Evolutionary conservation across 2,329 filamentous ascomycete genomes (phyloP).

Genomic region (Stagonosporopsis rhizophila): DNA sequence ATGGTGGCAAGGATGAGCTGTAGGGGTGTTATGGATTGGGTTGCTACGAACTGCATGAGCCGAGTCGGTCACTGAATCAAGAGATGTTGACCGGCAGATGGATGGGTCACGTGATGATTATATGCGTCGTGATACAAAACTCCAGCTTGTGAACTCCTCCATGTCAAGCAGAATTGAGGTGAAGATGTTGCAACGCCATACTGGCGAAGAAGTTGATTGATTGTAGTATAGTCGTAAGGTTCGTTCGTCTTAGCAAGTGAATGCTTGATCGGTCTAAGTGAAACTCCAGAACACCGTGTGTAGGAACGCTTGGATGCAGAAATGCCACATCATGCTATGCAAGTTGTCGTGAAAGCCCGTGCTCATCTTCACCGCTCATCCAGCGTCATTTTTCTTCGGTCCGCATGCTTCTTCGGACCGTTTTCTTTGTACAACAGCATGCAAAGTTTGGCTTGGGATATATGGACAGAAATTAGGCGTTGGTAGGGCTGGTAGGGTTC

Average conservation of each 20-base stretch:
- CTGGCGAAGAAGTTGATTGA: not conserved
- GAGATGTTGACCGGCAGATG: not conserved
- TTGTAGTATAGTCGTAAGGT: slow-evolving; percentile 13
- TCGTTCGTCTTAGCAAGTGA: slow-evolving; percentile 28
- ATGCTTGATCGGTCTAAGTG: slow-evolving; percentile 28
- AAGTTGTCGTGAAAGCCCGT: slow-evolving; percentile 21
- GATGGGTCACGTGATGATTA: not conserved
- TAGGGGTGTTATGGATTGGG: not conserved
- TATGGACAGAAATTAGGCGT: slow-evolving; percentile 23
- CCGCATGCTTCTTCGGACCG: slow-evolving; percentile 14
- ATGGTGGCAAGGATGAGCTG: slow-evolving; percentile 11
- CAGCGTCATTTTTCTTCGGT: slow-evolving; percentile 13
- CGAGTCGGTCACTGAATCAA: not conserved
- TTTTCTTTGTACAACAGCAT: slow-evolving; percentile 20
- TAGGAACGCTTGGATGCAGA: slow-evolving; percentile 21
- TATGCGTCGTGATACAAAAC: not conserved
- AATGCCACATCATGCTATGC: slow-evolving; percentile 22
- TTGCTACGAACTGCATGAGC: not conserved
- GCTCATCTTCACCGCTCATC: slow-evolving; percentile 21
- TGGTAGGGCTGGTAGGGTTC: slow-evolving; percentile 33
- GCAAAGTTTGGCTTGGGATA: slow-evolving; percentile 5
- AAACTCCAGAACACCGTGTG: slow-evolving; percentile 23
- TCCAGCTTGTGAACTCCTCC: no score
- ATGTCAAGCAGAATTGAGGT: not conserved
- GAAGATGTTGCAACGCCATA: not conserved